phyloP scores from a whole-genome alignment of 78 protist genomes.

The Dictyostelium citrinum region DNA sequence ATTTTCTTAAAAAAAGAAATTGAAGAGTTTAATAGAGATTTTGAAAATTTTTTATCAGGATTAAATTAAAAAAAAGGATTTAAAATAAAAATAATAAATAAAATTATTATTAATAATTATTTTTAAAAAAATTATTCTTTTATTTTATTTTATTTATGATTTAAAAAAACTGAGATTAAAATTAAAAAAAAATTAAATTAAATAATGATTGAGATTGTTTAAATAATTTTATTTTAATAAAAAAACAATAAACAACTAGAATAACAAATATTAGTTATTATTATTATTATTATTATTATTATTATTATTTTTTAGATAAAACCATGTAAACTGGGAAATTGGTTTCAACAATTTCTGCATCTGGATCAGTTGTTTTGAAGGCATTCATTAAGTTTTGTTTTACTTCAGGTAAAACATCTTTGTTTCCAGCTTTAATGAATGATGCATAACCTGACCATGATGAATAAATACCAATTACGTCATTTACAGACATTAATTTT shows the following conservation, averaged over 20 bases:
- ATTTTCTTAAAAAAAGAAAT: not conserved
- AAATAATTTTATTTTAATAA: no score
- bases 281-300: no score
- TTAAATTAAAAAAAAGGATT: not conserved
- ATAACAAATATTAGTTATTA: no score
- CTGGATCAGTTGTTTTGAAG: constrained; percentile 1
- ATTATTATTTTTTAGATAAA: not conserved
- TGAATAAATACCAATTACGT: constrained; percentile 20
- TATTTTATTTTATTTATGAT: no score
- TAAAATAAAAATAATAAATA: no score
- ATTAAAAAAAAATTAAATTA: no score
- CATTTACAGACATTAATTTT: not conserved
- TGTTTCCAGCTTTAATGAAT: not conserved
- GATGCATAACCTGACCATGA: constrained; percentile 44
- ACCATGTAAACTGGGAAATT: constrained; percentile 30
- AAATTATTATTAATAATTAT: no score
- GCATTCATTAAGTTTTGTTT: constrained; percentile 1
- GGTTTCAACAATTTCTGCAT: not conserved
- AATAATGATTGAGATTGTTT: no score
- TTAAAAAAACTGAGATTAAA: no score
- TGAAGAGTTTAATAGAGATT: not conserved
- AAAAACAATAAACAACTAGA: no score
- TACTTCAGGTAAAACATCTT: not conserved
- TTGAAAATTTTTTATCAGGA: not conserved
- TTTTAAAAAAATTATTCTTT: no score